These are phyloP conservation scores for Lizonia empirigonia DNA, from an alignment of 2,329 filamentous ascomycete species.

Conservation along the genomic window DNA sequence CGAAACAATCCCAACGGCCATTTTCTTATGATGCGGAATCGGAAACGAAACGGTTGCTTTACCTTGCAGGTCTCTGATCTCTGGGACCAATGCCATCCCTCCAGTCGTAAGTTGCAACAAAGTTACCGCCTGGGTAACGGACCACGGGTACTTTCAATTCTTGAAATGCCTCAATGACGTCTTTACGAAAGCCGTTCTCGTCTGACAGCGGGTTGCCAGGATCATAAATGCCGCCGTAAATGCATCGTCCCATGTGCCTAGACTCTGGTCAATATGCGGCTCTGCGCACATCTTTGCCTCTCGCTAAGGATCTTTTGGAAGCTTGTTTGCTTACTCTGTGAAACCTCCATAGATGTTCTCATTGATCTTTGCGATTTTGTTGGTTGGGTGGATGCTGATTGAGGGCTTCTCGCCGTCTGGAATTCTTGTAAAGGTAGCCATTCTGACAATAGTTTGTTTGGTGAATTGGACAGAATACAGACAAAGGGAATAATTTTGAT, in stretches of 20 bases:
- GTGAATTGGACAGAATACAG: constrained; percentile 3
- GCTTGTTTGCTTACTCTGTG: constrained; percentile 68
- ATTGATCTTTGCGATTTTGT: constrained; percentile 74
- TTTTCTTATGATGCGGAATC: neutral
- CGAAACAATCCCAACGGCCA: neutral
- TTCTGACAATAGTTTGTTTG: constrained; percentile 40
- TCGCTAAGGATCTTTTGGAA: constrained; percentile 6
- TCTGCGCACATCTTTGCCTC: constrained; percentile 8
- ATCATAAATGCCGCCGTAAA: constrained; percentile 86
- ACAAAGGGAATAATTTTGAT: neutral
- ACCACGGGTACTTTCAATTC: constrained; percentile 78
- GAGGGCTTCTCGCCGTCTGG: constrained; percentile 64
- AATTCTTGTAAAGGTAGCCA: constrained; percentile 77
- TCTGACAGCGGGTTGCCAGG: constrained; percentile 75
- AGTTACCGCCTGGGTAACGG: constrained; percentile 83
- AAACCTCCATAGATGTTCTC: constrained; percentile 84
- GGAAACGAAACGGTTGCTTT: constrained; percentile 20
- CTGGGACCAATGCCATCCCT: constrained; percentile 77
- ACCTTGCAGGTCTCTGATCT: constrained; percentile 67
- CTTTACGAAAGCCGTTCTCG: constrained; percentile 73
- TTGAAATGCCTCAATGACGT: constrained; percentile 72
- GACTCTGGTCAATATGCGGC: constrained; percentile 30
- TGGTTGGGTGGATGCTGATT: constrained; percentile 68
- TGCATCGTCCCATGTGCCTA: constrained; percentile 87
- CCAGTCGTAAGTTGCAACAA: constrained; percentile 86